These are phyloP conservation scores for Dicorynia guianensis DNA, from an alignment of 306 rosid species.

Conservation along the genomic window DNA sequence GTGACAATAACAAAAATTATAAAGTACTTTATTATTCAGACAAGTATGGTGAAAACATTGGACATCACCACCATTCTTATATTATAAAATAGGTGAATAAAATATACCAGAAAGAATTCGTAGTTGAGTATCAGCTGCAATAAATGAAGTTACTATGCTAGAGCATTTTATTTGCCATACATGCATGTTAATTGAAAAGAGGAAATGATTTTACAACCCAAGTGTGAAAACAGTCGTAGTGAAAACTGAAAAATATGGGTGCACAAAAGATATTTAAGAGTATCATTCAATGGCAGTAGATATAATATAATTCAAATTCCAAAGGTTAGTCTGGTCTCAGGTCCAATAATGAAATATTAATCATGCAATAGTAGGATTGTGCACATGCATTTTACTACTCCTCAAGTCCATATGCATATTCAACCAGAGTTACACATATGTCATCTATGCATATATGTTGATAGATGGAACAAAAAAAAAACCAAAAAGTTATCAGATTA, in stretches of 20 bases:
- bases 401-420: background rate
- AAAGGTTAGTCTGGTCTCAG: background rate
- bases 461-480: no score
- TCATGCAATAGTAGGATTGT: background rate
- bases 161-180: slow-evolving; percentile 7
- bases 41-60: background rate
- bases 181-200: background rate
- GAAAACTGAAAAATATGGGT: background rate
- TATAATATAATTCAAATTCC: background rate
- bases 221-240: background rate
- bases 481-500: background rate
- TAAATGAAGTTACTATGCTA: background rate
- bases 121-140: slow-evolving; percentile 6
- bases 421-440: background rate
- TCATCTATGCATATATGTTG: background rate
- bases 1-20: background rate
- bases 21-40: background rate
- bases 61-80: background rate
- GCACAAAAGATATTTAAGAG: background rate
- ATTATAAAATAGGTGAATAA: background rate
- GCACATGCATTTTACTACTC: background rate
- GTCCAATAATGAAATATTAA: background rate
- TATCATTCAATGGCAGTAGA: background rate
- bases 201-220: background rate
- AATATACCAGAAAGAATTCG: background rate